Evolutionary conservation across 2,329 filamentous ascomycete species (phyloP), one percentile per base, ranked within the genome.

Genomic region (Fusarium lateritium): DNA sequence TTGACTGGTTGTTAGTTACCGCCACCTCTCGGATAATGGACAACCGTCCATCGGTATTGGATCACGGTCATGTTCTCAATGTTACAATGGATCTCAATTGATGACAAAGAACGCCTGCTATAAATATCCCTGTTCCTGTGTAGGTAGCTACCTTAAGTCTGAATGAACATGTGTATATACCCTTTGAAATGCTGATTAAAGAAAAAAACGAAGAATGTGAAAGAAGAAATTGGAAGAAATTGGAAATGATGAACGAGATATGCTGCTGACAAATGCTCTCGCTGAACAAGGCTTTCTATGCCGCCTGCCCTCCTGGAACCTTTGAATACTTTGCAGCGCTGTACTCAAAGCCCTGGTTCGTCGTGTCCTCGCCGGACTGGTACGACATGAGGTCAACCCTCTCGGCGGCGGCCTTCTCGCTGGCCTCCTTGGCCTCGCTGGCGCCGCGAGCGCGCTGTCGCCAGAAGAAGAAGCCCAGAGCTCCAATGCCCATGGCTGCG

Each of bases 391-490:
- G 76, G 73, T 88, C 87, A 5, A 83, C 65, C 39, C 83, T 83
- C 69, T 88, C 86, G 10, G 81, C 76, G 49, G 84, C 79, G 31
- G 81, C 78, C 53, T 79, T 79, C 57, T 82, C 78, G 34, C 80
- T 80, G 17, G 83, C 84, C 10, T 80, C 58, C 38, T 80, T 79
- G 38, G 86, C 86, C 74, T 90, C 88, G 22, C 72, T 74, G 21
- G 81, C 80, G 14, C 88, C 88, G 0, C 78, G 79, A 42, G 83
- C 82, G 38, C 88, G 83, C 76, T 89, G 86, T 42, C 82, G 82
- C 73, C 88, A 79, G 78, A 85, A 89, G 80, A 85, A 87, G 74
- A 86, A 84, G 21, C 84, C 73, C 8, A 83, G 78, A 0, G 79
- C 77, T 28, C 75, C 78, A 17, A 85, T 26, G 1, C 85, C 71